phyloP scores from a whole-genome alignment of 257 asterid species.

The Ballota nigra region DNA sequence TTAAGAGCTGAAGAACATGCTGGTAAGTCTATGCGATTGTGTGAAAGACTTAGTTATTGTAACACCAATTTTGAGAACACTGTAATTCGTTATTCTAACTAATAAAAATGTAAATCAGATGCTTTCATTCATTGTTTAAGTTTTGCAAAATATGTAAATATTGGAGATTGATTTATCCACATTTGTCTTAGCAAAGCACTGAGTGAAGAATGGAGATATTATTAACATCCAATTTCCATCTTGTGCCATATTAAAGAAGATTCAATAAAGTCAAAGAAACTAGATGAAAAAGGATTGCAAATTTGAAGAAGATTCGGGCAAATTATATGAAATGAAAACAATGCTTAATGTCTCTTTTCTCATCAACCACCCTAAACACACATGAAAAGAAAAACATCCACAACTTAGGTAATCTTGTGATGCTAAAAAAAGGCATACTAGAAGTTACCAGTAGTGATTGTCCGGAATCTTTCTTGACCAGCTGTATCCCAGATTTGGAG shows the following conservation, averaged over 20 bases:
- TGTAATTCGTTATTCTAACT: slow-evolving; percentile 2
- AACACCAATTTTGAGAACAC: neutral
- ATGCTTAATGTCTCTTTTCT: neutral
- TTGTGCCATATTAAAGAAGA: neutral
- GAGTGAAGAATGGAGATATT: slow-evolving; percentile 12
- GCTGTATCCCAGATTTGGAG: slow-evolving; percentile 72
- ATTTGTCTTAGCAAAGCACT: neutral
- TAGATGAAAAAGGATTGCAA: neutral
- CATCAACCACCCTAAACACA: neutral
- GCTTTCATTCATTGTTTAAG: neutral
- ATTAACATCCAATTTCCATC: neutral
- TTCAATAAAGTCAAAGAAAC: neutral
- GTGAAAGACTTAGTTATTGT: neutral
- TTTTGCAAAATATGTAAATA: neutral
- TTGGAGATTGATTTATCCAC: neutral
- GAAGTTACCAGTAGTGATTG: slow-evolving; percentile 53
- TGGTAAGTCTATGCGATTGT: neutral
- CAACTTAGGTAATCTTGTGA: neutral
- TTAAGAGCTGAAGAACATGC: slow-evolving; percentile 1
- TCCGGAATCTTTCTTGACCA: slow-evolving; percentile 63
- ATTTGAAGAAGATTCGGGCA: neutral
- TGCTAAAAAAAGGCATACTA: neutral
- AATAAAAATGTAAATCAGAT: neutral
- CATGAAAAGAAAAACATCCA: neutral
- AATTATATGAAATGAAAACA: neutral